Conservation (phyloP, 2,329 filamentous ascomycete genomes). For the Monilinia aucupariae region DNA sequence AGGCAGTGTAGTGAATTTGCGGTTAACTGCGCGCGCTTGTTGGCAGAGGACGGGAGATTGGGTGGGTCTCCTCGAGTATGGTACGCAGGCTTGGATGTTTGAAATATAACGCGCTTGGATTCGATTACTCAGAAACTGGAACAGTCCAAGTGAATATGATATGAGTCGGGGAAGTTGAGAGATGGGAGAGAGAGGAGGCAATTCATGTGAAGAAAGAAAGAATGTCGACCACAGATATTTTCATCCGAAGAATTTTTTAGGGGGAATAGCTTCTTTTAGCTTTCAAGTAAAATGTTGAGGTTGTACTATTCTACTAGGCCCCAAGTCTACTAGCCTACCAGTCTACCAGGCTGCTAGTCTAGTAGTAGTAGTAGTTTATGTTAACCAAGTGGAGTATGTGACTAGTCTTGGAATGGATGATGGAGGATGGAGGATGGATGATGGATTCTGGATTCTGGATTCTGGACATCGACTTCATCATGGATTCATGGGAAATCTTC, state of each 20-base stretch:
- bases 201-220: no score
- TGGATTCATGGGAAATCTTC: neutral
- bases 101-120: neutral
- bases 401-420: neutral
- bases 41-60: neutral
- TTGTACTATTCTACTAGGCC: no score
- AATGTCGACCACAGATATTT: neutral
- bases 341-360: no score
- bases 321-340: no score
- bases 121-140: neutral
- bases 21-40: conserved; percentile 9
- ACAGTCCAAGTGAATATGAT: neutral
- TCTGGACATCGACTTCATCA: conserved; percentile 1
- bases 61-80: neutral
- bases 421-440: no score
- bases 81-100: neutral
- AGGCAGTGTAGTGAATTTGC: neutral
- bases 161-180: neutral
- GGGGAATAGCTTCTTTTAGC: neutral
- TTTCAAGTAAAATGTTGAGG: neutral
- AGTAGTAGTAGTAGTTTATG: no score
- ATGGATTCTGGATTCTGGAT: neutral
- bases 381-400: neutral
- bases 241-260: neutral
- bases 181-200: no score